Percentiles rank a stretch among this genome's conserved stretches.
These are phyloP conservation scores for Amphicarpaea edgeworthii DNA, from an alignment of 306 rosid genomes.

Conservation along the genomic window DNA sequence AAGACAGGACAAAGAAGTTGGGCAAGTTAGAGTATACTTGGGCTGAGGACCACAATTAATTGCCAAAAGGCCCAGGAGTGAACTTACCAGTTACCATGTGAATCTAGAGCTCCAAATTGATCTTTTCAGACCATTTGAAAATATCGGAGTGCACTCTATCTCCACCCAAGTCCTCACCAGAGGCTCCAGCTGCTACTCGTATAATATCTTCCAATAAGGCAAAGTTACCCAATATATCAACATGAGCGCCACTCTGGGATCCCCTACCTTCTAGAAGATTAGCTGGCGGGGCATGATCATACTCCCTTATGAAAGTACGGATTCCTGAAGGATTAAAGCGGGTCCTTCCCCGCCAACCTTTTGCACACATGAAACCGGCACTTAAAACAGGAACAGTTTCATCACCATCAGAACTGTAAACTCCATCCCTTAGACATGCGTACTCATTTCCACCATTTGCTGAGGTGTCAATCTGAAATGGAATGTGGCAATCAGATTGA, in stretches of 20 bases:
- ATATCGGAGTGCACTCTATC: slow-evolving; percentile 75
- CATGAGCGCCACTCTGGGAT: slow-evolving; percentile 89
- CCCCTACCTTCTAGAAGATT: slow-evolving; percentile 90
- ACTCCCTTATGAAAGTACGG: slow-evolving; percentile 70
- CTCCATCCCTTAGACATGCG: slow-evolving; percentile 78
- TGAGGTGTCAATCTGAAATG: slow-evolving; percentile 82
- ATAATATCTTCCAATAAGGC: slow-evolving; percentile 81
- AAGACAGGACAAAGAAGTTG: slow-evolving; percentile 11
- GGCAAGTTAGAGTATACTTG: slow-evolving; percentile 2
- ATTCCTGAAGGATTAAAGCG: slow-evolving; percentile 86
- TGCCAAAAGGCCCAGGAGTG: slow-evolving; percentile 28
- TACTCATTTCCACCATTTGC: slow-evolving; percentile 65
- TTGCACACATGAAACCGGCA: slow-evolving; percentile 88
- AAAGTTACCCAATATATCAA: slow-evolving; percentile 86
- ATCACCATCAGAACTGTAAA: slow-evolving; percentile 71
- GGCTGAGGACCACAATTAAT: slow-evolving; percentile 8
- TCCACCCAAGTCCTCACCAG: slow-evolving; percentile 81
- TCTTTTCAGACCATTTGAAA: slow-evolving; percentile 71
- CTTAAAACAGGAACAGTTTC: slow-evolving; percentile 90
- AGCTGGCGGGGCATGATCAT: slow-evolving; percentile 87
- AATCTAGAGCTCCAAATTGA: slow-evolving; percentile 63
- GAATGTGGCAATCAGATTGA: slow-evolving; percentile 73
- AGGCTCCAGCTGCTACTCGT: slow-evolving; percentile 86
- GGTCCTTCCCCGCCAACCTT: slow-evolving; percentile 85
- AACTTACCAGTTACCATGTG: slow-evolving; percentile 62